Conservation (phyloP, 2,329 filamentous ascomycete genomes). For the Sporothrix inflata region DNA sequence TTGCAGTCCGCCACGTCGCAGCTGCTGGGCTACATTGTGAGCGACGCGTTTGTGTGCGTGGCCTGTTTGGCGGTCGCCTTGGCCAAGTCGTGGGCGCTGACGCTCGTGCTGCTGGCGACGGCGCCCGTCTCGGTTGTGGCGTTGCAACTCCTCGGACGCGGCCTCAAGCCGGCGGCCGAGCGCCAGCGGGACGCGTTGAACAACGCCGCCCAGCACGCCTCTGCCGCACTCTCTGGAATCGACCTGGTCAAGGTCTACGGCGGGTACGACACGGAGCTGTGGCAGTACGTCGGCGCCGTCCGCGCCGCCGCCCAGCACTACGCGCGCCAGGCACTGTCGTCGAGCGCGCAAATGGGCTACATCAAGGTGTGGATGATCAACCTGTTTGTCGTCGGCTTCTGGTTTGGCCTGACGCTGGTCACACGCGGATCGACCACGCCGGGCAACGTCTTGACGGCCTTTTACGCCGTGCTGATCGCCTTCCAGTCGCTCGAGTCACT, state of each 20-base stretch:
- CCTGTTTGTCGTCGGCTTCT: slow-evolving; percentile 89
- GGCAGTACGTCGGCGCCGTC: slow-evolving; percentile 61
- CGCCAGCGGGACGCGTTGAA: slow-evolving; percentile 70
- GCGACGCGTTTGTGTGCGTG: slow-evolving; percentile 65
- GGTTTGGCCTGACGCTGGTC: slow-evolving; percentile 77
- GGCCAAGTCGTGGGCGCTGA: slow-evolving; percentile 80
- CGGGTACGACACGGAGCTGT: slow-evolving; percentile 69
- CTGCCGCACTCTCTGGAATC: slow-evolving; percentile 71
- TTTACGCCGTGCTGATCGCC: slow-evolving; percentile 78
- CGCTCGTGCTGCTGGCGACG: slow-evolving; percentile 74
- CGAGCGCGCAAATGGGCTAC: slow-evolving; percentile 66
- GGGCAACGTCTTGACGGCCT: slow-evolving; percentile 77
- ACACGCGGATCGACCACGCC: slow-evolving; percentile 59
- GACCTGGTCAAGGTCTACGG: slow-evolving; percentile 88
- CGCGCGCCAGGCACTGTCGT: slow-evolving; percentile 60
- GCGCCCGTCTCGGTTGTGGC: slow-evolving; percentile 68
- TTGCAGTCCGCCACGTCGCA: slow-evolving; percentile 80
- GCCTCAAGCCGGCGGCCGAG: slow-evolving; percentile 67
- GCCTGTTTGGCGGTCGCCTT: slow-evolving; percentile 73
- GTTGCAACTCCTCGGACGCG: slow-evolving; percentile 62
- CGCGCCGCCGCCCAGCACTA: slow-evolving; percentile 52
- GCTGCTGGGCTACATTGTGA: slow-evolving; percentile 71
- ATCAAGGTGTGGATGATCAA: slow-evolving; percentile 73
- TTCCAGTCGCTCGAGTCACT: slow-evolving; percentile 75
- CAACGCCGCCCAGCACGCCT: slow-evolving; percentile 70